Base-by-base conservation (phyloP, 164 flowering plant genomes). In the Kalanchoe fedtschenkoi region DNA sequence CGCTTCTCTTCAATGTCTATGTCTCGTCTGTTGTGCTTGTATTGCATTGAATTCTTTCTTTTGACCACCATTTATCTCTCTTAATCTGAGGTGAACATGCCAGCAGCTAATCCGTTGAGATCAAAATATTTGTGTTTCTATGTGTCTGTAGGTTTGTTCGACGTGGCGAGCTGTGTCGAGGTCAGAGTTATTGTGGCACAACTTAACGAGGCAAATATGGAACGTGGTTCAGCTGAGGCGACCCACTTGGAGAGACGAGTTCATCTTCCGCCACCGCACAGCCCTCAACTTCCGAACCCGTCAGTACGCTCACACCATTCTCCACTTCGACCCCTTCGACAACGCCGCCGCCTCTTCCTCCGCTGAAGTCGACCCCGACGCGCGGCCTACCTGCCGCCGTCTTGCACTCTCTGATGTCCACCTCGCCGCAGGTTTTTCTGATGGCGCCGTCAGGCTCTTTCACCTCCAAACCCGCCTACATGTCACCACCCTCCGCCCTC, bases 91-190 rank as follows among this genome's bases (percentile, higher is more conserved):
- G n/a, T n/a, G n/a, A n/a, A n/a, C n/a, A n/a, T n/a, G n/a, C n/a
- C n/a, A n/a, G n/a, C n/a, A n/a, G n/a, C n/a, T n/a, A n/a, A n/a
- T n/a, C n/a, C n/a, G n/a, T n/a, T n/a, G n/a, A n/a, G n/a, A n/a
- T n/a, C n/a, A n/a, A n/a, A n/a, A n/a, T n/a, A n/a, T n/a, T n/a
- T 39, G 35, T 24, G 42, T 60, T 26, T 1, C 3, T n/a, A n/a
- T n/a, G 8, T 21, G 30, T 4, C 37, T 64, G 71, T 78, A 93
- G 98, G 97, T 93, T 0, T 93, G 96, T 62, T 75, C 92, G 9
- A 85, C 92, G 51, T 93, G 98, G 98, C 79, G 74, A 11, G 80
- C 86, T 0, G 80, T 88, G 1, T 93, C 96, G 0, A 77, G 77
- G 7, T 93, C 98, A 0, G 84, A 85, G 19, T 70, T 68, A 7